These are phyloP conservation scores for Trichoderma sp. DNA, from an alignment of 2,329 filamentous ascomycete species.

Conservation along the genomic window DNA sequence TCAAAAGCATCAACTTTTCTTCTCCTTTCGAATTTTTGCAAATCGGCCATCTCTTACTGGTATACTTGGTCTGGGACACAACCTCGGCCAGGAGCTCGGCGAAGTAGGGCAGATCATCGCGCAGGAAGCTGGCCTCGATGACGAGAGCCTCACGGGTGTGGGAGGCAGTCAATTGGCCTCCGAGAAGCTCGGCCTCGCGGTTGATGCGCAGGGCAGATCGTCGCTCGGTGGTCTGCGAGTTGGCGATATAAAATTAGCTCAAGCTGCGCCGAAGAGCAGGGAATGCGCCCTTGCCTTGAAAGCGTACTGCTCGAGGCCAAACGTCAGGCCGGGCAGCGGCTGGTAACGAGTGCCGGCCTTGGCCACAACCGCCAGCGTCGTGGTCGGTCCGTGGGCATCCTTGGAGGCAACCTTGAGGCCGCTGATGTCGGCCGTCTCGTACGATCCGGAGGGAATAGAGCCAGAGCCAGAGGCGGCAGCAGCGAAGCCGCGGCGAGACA, in stretches of 20 bases:
- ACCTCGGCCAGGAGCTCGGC: conserved; percentile 94
- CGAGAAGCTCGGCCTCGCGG: conserved; percentile 92
- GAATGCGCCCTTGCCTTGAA: conserved; percentile 72
- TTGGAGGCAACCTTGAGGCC: conserved; percentile 92
- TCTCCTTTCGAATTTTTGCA: conserved; percentile 14
- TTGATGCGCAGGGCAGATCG: conserved; percentile 90
- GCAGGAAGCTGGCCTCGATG: conserved; percentile 90
- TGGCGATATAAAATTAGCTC: conserved; percentile 51
- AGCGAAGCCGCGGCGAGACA: conserved; percentile 59
- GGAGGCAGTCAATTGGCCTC: conserved; percentile 82
- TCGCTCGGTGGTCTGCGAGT: conserved; percentile 73
- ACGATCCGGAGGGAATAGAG: conserved; percentile 68
- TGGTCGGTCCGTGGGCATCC: conserved; percentile 84
- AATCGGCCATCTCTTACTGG: conserved; percentile 55
- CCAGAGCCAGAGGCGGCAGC: conserved; percentile 51
- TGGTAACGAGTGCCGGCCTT: conserved; percentile 96
- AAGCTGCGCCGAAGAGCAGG: conserved; percentile 29
- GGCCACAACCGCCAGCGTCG: conserved; percentile 86
- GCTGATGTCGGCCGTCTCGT: conserved; percentile 81
- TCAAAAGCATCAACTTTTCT: not conserved
- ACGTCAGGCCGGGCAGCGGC: conserved; percentile 82
- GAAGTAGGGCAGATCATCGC: conserved; percentile 96
- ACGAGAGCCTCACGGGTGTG: conserved; percentile 94
- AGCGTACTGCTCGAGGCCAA: conserved; percentile 90
- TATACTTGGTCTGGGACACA: conserved; percentile 83